Percentiles rank a stretch among this genome's conserved stretches.
Conservation (phyloP, 306 rosid species). For the Prosopis cineraria region DNA sequence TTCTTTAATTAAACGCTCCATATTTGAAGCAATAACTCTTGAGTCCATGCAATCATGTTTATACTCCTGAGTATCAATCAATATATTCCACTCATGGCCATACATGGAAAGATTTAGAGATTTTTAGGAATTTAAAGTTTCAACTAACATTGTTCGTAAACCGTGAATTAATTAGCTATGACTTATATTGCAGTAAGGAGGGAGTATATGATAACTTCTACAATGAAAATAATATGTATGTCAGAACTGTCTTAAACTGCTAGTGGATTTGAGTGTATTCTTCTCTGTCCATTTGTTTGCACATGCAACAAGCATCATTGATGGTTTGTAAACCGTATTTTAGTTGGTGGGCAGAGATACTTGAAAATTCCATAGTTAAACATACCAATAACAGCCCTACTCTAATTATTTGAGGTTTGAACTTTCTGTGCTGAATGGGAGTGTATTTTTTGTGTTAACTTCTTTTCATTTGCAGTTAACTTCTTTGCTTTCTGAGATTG, state of each 20-base stretch:
- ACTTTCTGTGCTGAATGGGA: slow-evolving; percentile 13
- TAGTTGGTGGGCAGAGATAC: slow-evolving; percentile 20
- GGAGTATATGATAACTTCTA: slow-evolving; percentile 37
- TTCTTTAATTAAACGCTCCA: too few relatives aligned
- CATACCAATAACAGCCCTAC: slow-evolving; percentile 14
- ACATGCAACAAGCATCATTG: neutral
- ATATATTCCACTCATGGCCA: too few relatives aligned
- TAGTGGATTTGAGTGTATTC: slow-evolving; percentile 3
- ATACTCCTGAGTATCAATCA: too few relatives aligned
- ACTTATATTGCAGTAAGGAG: too few relatives aligned
- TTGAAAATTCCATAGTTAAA: neutral
- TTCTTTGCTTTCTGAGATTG: slow-evolving; percentile 94
- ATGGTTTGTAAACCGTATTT: slow-evolving; percentile 25
- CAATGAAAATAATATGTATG: neutral
- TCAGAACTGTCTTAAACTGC: slow-evolving; percentile 4
- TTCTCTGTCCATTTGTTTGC: neutral
- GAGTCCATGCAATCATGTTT: too few relatives aligned
- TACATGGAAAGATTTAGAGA: too few relatives aligned
- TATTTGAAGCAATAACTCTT: too few relatives aligned
- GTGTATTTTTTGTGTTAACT: slow-evolving; percentile 1
- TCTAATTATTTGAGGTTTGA: slow-evolving; percentile 24
- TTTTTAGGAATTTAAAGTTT: too few relatives aligned
- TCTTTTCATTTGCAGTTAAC: slow-evolving; percentile 72
- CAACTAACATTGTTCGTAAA: too few relatives aligned
- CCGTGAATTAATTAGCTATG: too few relatives aligned